Evolutionary conservation across 305 asterid species (phyloP), one percentile per base, ranked within the genome.

Genomic region (Fraxinus angustifolia): DNA sequence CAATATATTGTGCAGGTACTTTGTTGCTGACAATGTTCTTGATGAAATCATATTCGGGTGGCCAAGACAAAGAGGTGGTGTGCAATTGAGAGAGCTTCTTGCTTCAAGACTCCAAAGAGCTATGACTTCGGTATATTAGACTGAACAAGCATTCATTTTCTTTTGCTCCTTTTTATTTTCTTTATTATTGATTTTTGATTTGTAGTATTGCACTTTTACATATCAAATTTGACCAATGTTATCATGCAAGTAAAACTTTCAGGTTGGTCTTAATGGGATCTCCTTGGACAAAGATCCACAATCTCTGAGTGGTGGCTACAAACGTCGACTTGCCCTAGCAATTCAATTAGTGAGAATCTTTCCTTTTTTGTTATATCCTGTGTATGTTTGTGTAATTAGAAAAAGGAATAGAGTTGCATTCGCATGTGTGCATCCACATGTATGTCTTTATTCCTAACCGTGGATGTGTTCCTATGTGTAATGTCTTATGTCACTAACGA

Each of bases 271-370:
- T 65, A 91, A 89, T 86, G 97, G 97, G 86, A 90, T 96, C 82
- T 79, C 98, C 21, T 85, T 96, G 91, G 97, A 96, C 88, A 91
- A 92, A 86, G 96, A 94, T 87, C 98, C 97, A 76, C 94, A 91
- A 81, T 92, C 97, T 73, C 86, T 96, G 56, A 93, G 98, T 85
- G 99, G 99, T 23, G 98, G 98, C 84, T 94, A 93, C 90, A 96
- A 94, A 88, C 97, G 98, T 73, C 89, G 98, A 40, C 99, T 96
- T 86, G 99, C 99, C 81, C 87, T 96, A 70, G 98, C 98, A 42
- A 91, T 96, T 89, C 99, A 96, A 85, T 87, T 94, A 74, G 99
- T 96, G 82, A 86, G 92, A 73, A 73, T 82, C 79, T 70, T 83
- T 85, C 82, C 77, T 73, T 56, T 38, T 67, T 79, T 67, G 67